Evolutionary conservation across 305 asterid species (phyloP).

Genomic region (Fraxinus sp.): DNA sequence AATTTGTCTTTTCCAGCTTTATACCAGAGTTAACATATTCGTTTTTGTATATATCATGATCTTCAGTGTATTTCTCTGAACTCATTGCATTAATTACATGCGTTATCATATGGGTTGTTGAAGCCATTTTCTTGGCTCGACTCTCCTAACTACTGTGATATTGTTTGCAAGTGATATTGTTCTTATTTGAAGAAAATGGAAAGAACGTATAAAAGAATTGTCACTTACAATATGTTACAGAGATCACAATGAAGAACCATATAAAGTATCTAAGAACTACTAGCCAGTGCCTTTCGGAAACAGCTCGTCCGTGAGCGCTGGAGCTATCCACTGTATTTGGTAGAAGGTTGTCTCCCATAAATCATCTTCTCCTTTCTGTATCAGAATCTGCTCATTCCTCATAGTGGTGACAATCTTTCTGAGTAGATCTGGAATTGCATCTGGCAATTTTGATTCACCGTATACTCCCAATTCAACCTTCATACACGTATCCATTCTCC

Average conservation of each 20-base stretch:
- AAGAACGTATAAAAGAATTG: neutral
- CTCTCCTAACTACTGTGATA: neutral
- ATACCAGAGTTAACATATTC: neutral
- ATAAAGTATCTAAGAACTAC: neutral
- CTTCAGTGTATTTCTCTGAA: neutral
- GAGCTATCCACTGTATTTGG: constrained; percentile 89
- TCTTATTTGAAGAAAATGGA: constrained; percentile 1
- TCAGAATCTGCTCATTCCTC: constrained; percentile 65
- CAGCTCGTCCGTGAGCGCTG: constrained; percentile 69
- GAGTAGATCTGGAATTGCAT: constrained; percentile 55
- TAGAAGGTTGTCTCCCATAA: constrained; percentile 75
- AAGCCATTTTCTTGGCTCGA: neutral
- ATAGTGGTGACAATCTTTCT: constrained; percentile 55
- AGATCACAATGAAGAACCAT: neutral
- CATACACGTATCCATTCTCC: constrained; percentile 85
- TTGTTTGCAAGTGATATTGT: neutral
- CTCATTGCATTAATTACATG: neutral
- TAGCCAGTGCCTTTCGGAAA: constrained; percentile 53
- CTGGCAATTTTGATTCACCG: constrained; percentile 61
- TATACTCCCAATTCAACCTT: constrained; percentile 79
- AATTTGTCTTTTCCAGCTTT: neutral
- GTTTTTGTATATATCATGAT: constrained; percentile 2
- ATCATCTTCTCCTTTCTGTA: constrained; percentile 59
- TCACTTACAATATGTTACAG: neutral
- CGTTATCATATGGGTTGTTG: neutral